These are phyloP conservation scores for Rhododendron mucronatum DNA, from an alignment of 148 eudicot species.

Conservation along the genomic window DNA sequence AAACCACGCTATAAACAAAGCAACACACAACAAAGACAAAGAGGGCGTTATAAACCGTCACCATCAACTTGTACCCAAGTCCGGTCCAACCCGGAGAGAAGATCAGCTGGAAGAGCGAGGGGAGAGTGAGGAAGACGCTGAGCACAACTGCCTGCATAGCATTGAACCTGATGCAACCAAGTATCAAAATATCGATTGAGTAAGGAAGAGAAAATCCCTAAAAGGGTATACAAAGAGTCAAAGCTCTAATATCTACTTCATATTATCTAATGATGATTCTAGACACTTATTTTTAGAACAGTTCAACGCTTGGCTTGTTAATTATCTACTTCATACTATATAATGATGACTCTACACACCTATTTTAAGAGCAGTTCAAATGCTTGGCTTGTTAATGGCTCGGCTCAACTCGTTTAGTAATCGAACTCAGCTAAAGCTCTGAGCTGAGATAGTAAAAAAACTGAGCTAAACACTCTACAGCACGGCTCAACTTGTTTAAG, in stretches of 20 bases:
- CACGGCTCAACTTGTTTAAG: background rate
- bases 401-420: no score
- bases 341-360: background rate
- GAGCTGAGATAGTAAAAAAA: background rate
- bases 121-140: conserved; percentile 66
- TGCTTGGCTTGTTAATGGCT: no score
- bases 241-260: background rate
- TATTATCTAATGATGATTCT: background rate
- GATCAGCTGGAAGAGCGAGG: conserved; percentile 51
- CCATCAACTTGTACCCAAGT: conserved; percentile 55
- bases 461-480: background rate
- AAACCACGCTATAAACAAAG: conserved; percentile 57
- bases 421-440: no score
- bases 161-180: conserved; percentile 19
- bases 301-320: background rate
- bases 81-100: conserved; percentile 59
- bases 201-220: background rate
- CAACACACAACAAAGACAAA: conserved; percentile 55
- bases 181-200: background rate
- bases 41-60: conserved; percentile 46
- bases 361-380: no score
- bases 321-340: background rate
- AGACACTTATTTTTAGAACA: background rate
- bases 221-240: background rate
- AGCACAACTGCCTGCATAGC: conserved; percentile 85